Conservation (phyloP, 1,284 basidiomycete genomes). For the Ustilago bromivora region DNA sequence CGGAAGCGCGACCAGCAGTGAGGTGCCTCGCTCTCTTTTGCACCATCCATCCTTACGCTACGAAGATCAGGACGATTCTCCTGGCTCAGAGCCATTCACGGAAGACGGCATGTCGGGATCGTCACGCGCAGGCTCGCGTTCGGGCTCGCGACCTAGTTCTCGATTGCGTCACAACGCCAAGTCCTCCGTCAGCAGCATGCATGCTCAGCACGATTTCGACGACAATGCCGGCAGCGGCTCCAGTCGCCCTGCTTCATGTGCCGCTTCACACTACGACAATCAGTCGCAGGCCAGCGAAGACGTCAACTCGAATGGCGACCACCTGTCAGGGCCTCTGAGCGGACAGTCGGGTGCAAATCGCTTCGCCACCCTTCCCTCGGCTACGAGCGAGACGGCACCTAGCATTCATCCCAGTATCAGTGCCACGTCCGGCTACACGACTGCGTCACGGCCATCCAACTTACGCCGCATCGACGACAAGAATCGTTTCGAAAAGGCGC, state of each 20-base stretch:
- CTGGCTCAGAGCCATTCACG: constrained; percentile 26
- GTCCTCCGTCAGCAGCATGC: constrained; percentile 32
- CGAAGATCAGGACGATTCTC: constrained; percentile 32
- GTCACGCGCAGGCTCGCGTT: constrained; percentile 36
- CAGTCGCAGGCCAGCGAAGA: constrained; percentile 22
- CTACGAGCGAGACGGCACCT: constrained; percentile 16
- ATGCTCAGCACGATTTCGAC: constrained; percentile 19
- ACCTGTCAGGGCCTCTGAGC: constrained; percentile 25
- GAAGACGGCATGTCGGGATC: constrained; percentile 34
- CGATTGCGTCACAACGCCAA: constrained; percentile 38
- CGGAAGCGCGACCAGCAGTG: background rate
- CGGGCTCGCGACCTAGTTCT: constrained; percentile 32
- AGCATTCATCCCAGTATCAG: constrained; percentile 5
- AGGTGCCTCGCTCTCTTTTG: constrained; percentile 27
- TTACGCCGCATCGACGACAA: constrained; percentile 34
- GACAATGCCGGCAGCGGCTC: constrained; percentile 25
- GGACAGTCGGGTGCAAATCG: constrained; percentile 35
- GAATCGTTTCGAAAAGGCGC: constrained; percentile 33
- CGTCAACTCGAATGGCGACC: constrained; percentile 24
- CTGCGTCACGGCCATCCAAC: constrained; percentile 9
- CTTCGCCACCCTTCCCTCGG: constrained; percentile 6
- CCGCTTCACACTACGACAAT: constrained; percentile 24
- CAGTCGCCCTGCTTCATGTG: constrained; percentile 31
- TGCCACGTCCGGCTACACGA: constrained; percentile 12
- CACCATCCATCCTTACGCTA: constrained; percentile 16